Evolutionary conservation across 2,329 filamentous ascomycete genomes (phyloP), one percentile per base, ranked within the genome.

Genomic region (Diaporthe sp.): DNA sequence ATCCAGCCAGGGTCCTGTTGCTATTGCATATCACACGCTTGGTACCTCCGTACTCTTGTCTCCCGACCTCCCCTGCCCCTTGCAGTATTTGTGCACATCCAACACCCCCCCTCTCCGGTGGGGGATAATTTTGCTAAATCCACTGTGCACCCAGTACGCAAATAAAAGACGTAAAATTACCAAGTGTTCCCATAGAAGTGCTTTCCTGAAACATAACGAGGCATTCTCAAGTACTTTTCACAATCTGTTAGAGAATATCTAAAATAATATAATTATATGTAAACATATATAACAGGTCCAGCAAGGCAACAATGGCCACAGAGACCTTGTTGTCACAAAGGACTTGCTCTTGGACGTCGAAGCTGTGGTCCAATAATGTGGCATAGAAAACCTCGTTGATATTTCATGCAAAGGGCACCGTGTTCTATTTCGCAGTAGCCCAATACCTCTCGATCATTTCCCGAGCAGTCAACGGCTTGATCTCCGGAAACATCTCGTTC

Each of bases 401-500:
- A 44, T 44, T 44, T 44, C 13, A 44, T 55, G 53, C 25, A 57
- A 15, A 57, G 5, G 2, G 44, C 17, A 46, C 25, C 31, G 3
- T 22, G 2, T 2, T 13, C 25, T 46, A 46, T 31, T 28, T 31
- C n/a, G 15, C 1, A 44, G 59, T n/a, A 31, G 39, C 59, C 59
- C 42, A 65, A 22, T 46, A 62, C 6, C 15, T 44, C 19, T 44
- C 39, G 2, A 62, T 7, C 59, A 62, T 62, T n/a, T 44, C 25
- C n/a, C 42, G 15, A 9, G 42, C 59, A n/a, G 59, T 65, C 59
- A 65, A 5, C 4, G 59, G 59, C 37, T 62, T 44, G 39, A 62
- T 44, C 6, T 62, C 59, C 8, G 68, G 51, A 10, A 72, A 59
- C 39, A 46, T 44, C 28, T 42, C 51, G n/a, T 72, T 72, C 31